These are phyloP conservation scores for Podospora conica DNA, from an alignment of 495 filamentous ascomycete genomes.

Conservation along the genomic window DNA sequence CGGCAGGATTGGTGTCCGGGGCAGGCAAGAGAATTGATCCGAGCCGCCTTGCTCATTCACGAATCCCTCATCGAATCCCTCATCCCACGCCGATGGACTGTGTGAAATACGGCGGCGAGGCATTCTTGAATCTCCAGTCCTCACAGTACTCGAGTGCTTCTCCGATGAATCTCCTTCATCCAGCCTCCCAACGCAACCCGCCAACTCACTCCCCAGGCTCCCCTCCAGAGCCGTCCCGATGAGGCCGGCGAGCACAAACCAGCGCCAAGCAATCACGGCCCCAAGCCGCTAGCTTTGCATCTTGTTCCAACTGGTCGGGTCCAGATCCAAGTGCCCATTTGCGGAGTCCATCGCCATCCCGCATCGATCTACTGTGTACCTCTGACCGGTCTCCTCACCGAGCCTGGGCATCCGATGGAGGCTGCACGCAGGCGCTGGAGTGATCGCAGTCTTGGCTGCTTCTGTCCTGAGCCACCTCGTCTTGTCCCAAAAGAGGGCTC, in stretches of 20 bases:
- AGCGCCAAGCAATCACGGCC: background rate
- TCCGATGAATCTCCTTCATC: too few species aligned
- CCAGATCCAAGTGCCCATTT: background rate
- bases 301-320: background rate
- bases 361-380: background rate
- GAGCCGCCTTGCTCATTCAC: too few species aligned
- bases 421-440: background rate
- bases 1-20: background rate
- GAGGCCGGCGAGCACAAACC: background rate
- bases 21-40: too few species aligned
- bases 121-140: background rate
- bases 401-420: background rate
- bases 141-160: too few species aligned
- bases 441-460: background rate
- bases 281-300: background rate
- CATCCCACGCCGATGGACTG: too few species aligned
- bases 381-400: background rate
- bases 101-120: too few species aligned
- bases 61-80: too few species aligned
- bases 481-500: background rate
- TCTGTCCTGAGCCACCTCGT: too few species aligned
- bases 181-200: background rate
- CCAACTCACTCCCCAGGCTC: background rate
- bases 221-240: background rate
- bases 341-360: background rate